Conservation (phyloP, 495 filamentous ascomycete genomes). For the Hypoxylon fuscum region DNA sequence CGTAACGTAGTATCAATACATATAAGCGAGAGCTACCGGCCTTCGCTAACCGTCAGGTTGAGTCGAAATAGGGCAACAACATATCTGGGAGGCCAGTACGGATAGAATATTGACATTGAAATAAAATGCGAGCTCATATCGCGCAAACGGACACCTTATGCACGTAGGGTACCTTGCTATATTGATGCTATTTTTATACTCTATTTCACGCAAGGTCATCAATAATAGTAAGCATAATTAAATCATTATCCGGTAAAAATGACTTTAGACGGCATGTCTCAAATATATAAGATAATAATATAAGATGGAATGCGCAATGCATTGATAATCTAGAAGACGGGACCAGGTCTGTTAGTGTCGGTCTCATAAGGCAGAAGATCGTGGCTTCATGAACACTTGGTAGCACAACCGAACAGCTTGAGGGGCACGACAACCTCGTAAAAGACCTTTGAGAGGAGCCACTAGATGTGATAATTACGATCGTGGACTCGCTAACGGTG, state of each 20-base stretch:
- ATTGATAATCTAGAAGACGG: too few relatives aligned
- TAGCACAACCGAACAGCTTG: slow-evolving; percentile 13
- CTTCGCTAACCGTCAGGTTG: background rate
- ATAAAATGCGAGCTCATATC: background rate
- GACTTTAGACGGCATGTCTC: background rate
- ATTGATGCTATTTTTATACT: background rate
- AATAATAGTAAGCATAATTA: background rate
- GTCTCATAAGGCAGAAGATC: slow-evolving; percentile 3
- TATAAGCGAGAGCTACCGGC: too few relatives aligned
- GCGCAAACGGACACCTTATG: background rate
- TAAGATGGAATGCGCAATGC: background rate
- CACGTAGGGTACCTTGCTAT: background rate
- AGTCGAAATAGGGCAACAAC: background rate
- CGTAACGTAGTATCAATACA: slow-evolving; percentile 1
- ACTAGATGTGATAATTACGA: slow-evolving; percentile 1
- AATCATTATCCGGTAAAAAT: background rate
- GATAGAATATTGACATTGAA: background rate
- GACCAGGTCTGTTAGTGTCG: background rate
- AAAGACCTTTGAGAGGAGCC: background rate
- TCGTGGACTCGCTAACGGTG: slow-evolving; percentile 12
- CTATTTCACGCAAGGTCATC: background rate
- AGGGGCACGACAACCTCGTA: background rate
- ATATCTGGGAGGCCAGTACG: background rate
- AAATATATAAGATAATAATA: background rate
- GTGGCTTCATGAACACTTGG: slow-evolving; percentile 22